Evolutionary conservation across 495 filamentous ascomycete genomes (phyloP), one percentile per base, ranked within the genome.

Genomic region (Coniosporium apollinis): DNA sequence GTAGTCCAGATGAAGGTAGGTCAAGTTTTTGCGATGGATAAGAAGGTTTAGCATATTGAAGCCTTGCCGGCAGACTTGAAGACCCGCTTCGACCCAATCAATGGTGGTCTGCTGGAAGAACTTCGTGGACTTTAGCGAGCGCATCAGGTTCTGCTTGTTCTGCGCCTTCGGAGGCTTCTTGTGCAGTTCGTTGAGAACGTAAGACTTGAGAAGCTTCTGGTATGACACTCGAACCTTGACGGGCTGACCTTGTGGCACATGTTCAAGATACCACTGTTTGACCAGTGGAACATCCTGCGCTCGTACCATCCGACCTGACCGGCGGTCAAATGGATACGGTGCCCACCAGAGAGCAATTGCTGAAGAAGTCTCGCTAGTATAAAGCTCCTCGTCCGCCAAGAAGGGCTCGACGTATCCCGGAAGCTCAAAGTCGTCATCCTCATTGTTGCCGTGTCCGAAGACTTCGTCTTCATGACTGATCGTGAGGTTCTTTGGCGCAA

Each of bases 51-150:
- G 66, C 91, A 99, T 99, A 62, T 96, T 99, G 64, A 93, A 99
- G 20, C 91, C 91, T 52, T 99, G 91, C 29, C 91, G 73, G 55
- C 89, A 96, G 40, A 99, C 91, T 62, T 96, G 91, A 47, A 99
- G 68, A 56, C 91, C 91, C 42, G 91, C 91, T 59, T 99, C 91
- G 19, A 99, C 89, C 91, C 91, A 99, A 56, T 99, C 91, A 42
- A 96, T 94, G 0, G 83, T 93, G 1, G 91, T 99, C 49, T 94
- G 87, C 62, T 99, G 91, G 69, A 99, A 99, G 60, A 96, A 99
- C 52, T 96, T 99, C 18, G 91, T 99, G 32, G 79, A 74, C 53
- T 93, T 94, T 45, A 99, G 52, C 1, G 81, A 87, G 48, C 72
- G 78, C 54, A 94, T 68, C 32, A 99, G 59, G 53, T 84, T 81